Evolutionary conservation across 148 eudicot genomes (phyloP).

Genomic region (Pharnaceum exiguum): DNA sequence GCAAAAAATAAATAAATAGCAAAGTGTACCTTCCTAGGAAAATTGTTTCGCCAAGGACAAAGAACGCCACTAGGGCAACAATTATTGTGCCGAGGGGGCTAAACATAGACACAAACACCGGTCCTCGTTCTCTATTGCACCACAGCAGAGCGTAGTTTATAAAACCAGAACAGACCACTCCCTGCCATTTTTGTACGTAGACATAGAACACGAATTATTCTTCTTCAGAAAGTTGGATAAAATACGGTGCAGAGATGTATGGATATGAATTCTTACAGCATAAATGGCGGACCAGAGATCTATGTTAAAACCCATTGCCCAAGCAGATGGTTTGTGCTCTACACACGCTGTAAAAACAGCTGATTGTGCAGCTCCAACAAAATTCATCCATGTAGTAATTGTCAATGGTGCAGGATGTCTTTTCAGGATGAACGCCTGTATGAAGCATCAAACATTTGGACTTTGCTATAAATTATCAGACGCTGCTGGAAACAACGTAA

Average conservation of each 20-base stretch:
- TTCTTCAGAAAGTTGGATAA: background rate
- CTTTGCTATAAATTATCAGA: background rate
- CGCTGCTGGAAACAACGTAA: too few relatives aligned
- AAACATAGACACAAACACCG: conserved; percentile 59
- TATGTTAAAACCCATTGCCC: conserved; percentile 66
- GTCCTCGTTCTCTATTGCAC: conserved; percentile 20
- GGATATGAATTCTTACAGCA: conserved; percentile 30
- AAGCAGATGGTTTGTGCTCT: conserved; percentile 39
- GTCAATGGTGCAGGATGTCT: conserved; percentile 75
- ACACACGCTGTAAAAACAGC: conserved; percentile 47
- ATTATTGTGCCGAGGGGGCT: conserved; percentile 53
- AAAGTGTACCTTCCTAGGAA: conserved; percentile 50
- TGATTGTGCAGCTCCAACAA: conserved; percentile 71
- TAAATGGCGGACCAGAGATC: conserved; percentile 75
- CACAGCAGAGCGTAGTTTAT: conserved; percentile 50
- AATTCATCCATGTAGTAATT: conserved; percentile 65
- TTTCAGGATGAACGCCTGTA: conserved; percentile 63
- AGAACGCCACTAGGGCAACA: conserved; percentile 57
- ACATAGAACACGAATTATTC: background rate
- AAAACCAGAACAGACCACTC: conserved; percentile 55
- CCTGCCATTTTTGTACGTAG: conserved; percentile 36
- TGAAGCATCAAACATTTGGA: background rate
- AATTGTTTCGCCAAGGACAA: conserved; percentile 60
- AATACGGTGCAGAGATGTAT: too few relatives aligned
- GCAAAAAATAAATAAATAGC: background rate